Base-by-base conservation (phyloP, 331 rosid species). In the Arachis monticola region DNA sequence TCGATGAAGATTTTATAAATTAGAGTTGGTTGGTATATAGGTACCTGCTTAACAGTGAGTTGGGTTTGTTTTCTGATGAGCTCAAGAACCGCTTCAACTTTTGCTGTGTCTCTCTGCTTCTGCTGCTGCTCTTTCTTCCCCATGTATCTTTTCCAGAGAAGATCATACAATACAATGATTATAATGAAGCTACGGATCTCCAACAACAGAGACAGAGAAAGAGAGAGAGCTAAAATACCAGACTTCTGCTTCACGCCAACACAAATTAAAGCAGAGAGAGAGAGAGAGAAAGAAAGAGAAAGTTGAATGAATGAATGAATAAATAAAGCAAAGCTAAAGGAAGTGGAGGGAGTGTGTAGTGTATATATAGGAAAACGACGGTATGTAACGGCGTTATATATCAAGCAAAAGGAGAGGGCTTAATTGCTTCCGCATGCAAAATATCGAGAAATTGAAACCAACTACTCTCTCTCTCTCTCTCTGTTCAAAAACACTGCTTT, bases 21-120 rank as follows among this genome's bases (percentile, higher is more conserved):
- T 10, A 48, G 53, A 48, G 53, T 48, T 48, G 60, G 41, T 6
- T 5, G 48, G 42, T 60, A 17, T 30, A 51, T 11, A 13, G 5
- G 5, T 38, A 92, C 97, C 96, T 92, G 97, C 70, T 87, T 92
- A 7, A 85, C 46, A 5, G 94, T 58, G 31, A 92, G 94, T 4
- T 92, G 92, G 1, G 85, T 60, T 74, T 92, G 97, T 81, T 88
- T 90, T 60, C 79, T 55, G 77, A 92, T 79, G 77, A 88, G 86
- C 0, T 85, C 68, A 27, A 92, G 88, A 67, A 92, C 94, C 11
- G 96, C 87, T 76, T 90, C 90, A 38, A 88, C 91, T 74, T 67
- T 83, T 2, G 72, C 71, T 6, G 65, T 70, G 48, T 75, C 79
- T 53, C 17, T 78, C 62, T 76, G 14, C 13, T 86, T 89, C 67